Conservation (phyloP, 176 grass and related monocot species). For the Oryza meridionalis region DNA sequence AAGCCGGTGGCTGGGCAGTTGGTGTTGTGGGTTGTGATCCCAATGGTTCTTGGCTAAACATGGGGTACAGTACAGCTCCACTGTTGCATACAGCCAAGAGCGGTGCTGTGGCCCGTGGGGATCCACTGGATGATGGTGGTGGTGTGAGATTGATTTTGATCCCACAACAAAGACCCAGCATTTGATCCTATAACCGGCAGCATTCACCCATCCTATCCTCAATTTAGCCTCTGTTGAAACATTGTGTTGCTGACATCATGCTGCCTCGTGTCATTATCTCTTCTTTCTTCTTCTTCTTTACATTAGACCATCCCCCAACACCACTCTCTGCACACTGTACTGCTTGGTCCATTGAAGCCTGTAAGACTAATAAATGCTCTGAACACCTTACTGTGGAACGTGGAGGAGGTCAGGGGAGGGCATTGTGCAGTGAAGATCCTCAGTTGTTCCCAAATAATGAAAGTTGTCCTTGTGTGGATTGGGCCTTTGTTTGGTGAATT, state of each 20-base stretch:
- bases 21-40: conserved; percentile 6
- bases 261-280: neutral
- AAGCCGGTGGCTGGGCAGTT: neutral
- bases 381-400: neutral
- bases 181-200: neutral
- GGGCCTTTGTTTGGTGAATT: conserved; percentile 8
- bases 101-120: conserved; percentile 26
- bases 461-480: conserved; percentile 11
- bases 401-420: conserved; percentile 11
- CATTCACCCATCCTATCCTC: neutral
- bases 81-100: conserved; percentile 22
- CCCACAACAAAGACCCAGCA: neutral
- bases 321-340: conserved; percentile 2
- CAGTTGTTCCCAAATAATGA: conserved; percentile 5
- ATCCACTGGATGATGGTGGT: neutral
- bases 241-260: conserved; percentile 7
- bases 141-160: neutral
- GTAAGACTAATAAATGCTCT: conserved; percentile 21
- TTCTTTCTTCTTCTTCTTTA: neutral
- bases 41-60: conserved; percentile 4
- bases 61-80: conserved; percentile 17
- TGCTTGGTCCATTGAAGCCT: conserved; percentile 25
- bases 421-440: conserved; percentile 19
- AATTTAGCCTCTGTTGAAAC: neutral
- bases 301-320: neutral